Evolutionary conservation across 768 basidiomycete genomes (phyloP), one percentile per base, ranked within the genome.

Genomic region (Leccinum arenicola): DNA sequence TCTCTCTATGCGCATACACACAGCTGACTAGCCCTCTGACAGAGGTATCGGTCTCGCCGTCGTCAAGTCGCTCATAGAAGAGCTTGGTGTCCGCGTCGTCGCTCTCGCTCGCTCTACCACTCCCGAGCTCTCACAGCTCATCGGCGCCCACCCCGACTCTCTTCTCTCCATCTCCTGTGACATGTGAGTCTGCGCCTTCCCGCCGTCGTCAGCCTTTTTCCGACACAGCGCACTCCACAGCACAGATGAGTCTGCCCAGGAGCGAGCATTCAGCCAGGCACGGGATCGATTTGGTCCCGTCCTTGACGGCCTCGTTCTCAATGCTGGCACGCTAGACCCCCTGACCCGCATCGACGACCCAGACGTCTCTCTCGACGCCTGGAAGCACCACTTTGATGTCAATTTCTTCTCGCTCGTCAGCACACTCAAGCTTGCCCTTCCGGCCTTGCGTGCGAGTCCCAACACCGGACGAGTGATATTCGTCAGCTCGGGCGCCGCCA

Each of bases 391-490:
- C 66, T 93, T 96, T 69, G 88, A 95, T 64, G 79, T 91, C 74
- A 96, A 95, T 73, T 88, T 96, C 73, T 92, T 93, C 76, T 91
- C 93, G 2, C 79, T 92, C 19, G 76, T 96, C 49, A 81, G 84
- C 35, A 82, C 90, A 23, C 66, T 95, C 33, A 82, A 87, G 64
- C 79, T 80, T 11, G 76, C 86, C 14, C 75, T 94, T 3, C 92
- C 93, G 5, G 76, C 83, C 59, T 76, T 98, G 60, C 86, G 88
- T 40, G 75, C 79, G 65, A 85, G 84, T 55, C 60, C 78, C 7
- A 59, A 72, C 7, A 82, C 83, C 21, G 92, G 90, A 1, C 80
- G 81, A 56, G 79, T 96, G 52, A 80, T 97, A 27, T 87, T 96
- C 61, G 80, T 95, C 45, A 93, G 91, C 66, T 94, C 91, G 15